A percentile compares a stretch with the other conserved stretches of the same genome.
Evolutionary conservation across 139 green algal genomes (phyloP).

Genomic region (Coccomyxa sp.): DNA sequence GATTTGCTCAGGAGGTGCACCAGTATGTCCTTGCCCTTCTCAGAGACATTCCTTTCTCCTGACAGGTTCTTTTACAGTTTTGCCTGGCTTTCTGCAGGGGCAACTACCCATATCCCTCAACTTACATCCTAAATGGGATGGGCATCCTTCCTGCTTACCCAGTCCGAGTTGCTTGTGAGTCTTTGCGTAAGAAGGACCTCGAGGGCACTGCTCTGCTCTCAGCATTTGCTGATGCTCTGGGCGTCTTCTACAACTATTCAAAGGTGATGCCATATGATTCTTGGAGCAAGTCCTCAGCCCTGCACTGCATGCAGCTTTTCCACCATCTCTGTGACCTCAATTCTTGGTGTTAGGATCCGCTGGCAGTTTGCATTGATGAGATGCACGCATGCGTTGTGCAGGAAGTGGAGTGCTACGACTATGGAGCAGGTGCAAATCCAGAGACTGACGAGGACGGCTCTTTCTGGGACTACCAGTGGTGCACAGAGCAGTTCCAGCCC

Average conservation of each 20-base stretch:
- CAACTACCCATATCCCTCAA: conserved; percentile 47
- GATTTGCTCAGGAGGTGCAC: background rate
- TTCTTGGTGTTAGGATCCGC: too few species aligned
- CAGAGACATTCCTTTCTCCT: background rate
- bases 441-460: conserved; percentile 63
- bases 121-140: conserved; percentile 55
- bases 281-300: too few species aligned
- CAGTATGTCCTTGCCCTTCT: background rate
- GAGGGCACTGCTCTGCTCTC: background rate
- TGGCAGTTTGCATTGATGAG: too few species aligned
- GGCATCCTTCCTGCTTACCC: conserved; percentile 53
- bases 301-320: too few species aligned
- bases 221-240: conserved; percentile 40
- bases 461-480: conserved; percentile 63
- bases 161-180: conserved; percentile 47
- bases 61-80: too few species aligned
- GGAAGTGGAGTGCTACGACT: conserved; percentile 54
- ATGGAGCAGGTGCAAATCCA: conserved; percentile 40
- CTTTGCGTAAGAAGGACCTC: conserved; percentile 18
- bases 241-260: conserved; percentile 81
- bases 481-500: conserved; percentile 36
- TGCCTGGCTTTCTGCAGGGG: conserved; percentile 13
- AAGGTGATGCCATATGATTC: background rate
- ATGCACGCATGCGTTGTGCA: background rate
- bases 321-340: too few species aligned